Conservation (phyloP, 78 protist species). For the Acrasis kona region DNA sequence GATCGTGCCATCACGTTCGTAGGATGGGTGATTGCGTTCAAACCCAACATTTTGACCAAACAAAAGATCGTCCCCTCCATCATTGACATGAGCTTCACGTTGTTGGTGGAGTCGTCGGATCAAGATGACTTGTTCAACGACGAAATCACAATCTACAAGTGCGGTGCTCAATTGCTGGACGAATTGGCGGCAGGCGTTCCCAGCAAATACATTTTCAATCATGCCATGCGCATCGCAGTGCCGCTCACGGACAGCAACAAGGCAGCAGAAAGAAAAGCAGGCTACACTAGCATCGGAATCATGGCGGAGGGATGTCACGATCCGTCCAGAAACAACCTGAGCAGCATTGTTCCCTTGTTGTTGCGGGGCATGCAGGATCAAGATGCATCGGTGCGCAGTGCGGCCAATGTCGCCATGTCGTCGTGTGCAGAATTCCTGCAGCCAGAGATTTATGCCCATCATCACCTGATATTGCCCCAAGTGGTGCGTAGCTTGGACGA, state of each 20-base stretch:
- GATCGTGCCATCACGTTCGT: not conserved
- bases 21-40: not conserved
- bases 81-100: not conserved
- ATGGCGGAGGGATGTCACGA: not conserved
- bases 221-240: not conserved
- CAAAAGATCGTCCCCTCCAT: not conserved
- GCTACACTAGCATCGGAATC: not conserved
- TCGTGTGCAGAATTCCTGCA: not conserved
- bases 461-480: not conserved
- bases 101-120: not conserved
- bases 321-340: not conserved
- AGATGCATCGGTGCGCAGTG: not conserved
- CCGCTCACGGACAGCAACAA: not conserved
- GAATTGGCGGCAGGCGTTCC: not conserved
- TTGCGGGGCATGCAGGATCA: not conserved
- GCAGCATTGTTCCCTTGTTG: not conserved
- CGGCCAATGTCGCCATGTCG: not conserved
- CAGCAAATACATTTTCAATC: not conserved
- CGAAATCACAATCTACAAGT: not conserved
- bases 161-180: not conserved
- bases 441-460: not conserved
- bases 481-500: not conserved
- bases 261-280: not conserved
- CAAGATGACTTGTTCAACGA: not conserved
- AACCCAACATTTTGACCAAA: not conserved